Conservation (phyloP, 2,329 filamentous ascomycete species). For the Purpureocillium takamizusanense region DNA sequence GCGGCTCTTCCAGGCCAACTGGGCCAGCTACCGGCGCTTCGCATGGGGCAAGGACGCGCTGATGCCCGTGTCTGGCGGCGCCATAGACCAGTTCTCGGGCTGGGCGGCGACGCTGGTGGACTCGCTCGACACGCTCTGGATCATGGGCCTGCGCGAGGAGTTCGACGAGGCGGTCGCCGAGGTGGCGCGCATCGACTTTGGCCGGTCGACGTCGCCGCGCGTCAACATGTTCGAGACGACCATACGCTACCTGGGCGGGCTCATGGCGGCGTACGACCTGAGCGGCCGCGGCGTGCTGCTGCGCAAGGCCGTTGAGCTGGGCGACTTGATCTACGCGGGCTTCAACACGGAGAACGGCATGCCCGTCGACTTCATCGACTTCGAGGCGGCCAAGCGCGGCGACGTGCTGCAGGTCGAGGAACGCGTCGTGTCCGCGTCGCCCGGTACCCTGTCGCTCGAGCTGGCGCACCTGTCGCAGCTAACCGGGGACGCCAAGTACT, state of each 20-base stretch:
- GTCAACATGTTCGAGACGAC: constrained; percentile 65
- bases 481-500: constrained; percentile 65
- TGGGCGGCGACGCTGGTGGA: constrained; percentile 63
- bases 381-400: constrained; percentile 25
- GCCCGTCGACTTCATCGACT: constrained; percentile 44
- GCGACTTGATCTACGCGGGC: constrained; percentile 53
- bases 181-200: constrained; percentile 52
- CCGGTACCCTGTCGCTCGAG: constrained; percentile 62
- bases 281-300: constrained; percentile 48
- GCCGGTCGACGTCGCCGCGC: constrained; percentile 31
- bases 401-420: constrained; percentile 21
- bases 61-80: constrained; percentile 42
- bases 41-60: constrained; percentile 60
- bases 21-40: constrained; percentile 46
- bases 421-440: constrained; percentile 32
- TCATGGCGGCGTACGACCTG: constrained; percentile 61
- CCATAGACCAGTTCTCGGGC: constrained; percentile 51
- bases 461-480: constrained; percentile 66
- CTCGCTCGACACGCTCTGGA: constrained; percentile 62
- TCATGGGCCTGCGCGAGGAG: constrained; percentile 57
- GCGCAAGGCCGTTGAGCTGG: constrained; percentile 53
- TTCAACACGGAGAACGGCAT: constrained; percentile 63
- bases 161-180: constrained; percentile 55
- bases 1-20: constrained; percentile 22
- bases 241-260: constrained; percentile 61